Conservation (phyloP, 805 yeast genomes). For the Wickerhamiella allomyrinae region DNA sequence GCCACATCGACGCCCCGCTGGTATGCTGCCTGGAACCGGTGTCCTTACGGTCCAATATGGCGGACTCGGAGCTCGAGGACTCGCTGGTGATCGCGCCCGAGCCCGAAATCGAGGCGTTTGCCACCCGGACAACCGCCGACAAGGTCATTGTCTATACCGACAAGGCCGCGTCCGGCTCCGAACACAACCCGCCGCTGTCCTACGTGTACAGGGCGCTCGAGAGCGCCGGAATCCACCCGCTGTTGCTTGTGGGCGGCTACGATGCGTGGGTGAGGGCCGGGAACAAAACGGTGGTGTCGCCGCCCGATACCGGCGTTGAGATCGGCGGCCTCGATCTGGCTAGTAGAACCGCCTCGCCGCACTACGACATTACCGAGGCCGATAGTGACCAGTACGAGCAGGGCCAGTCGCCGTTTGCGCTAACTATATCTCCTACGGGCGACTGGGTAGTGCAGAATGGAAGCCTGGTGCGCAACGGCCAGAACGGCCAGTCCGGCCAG, state of each 20-base stretch:
- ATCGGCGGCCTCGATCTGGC: background rate
- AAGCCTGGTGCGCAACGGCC: background rate
- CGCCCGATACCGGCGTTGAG: background rate
- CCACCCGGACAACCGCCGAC: conserved; percentile 40
- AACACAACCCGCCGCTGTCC: conserved; percentile 22
- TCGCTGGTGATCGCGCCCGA: conserved; percentile 44
- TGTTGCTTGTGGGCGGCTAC: conserved; percentile 43
- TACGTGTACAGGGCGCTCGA: conserved; percentile 26
- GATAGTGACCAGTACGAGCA: background rate
- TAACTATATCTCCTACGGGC: background rate
- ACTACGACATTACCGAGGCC: background rate
- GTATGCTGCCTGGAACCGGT: conserved; percentile 67
- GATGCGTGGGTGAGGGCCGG: conserved; percentile 27
- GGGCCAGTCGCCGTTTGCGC: background rate
- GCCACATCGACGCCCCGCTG: conserved; percentile 47
- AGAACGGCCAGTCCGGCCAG: too few relatives aligned
- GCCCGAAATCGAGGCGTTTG: conserved; percentile 40
- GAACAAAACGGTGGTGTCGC: conserved; percentile 6
- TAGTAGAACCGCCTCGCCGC: too few relatives aligned
- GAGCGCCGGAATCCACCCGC: conserved; percentile 30
- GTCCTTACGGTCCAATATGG: conserved; percentile 34
- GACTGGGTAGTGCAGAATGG: background rate
- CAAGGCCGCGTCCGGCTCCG: conserved; percentile 10
- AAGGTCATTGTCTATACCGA: conserved; percentile 53
- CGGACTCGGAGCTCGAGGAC: conserved; percentile 54